Base-by-base conservation (phyloP, 1,139 yeast genomes). In the Kodamaea suecica region DNA sequence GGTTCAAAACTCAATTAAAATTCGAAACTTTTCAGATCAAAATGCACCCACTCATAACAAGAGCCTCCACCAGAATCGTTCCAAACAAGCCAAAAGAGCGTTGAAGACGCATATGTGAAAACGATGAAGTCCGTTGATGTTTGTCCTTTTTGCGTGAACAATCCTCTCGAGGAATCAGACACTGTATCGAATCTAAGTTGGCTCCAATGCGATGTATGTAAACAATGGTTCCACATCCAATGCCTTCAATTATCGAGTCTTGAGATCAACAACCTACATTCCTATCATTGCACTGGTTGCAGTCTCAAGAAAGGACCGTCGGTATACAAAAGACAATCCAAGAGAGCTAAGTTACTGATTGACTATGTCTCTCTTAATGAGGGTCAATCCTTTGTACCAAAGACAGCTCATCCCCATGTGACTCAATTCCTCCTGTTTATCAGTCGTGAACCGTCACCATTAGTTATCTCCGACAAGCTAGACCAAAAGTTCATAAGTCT, bases 331-430 rank as follows among this genome's bases (percentile, higher is more conserved):
- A 63, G 94, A 23, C 70, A 70, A 14, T 83, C 84, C 43, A 70
- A 74, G 19, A 65, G 95, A 26, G 59, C 72, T 10, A 63, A 66
- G 30, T 59, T 67, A 7, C 66, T 67, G 33, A 73, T 87, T 29
- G 95, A 88, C 54, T 88, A 88, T 52, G 80, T 78, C 7, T 95
- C 95, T 0, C 61, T 88, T 47, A 77, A 88, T 51, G 83, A 79
- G 34, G 95, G 95, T 1, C 84, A 80, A 25, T 64, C 72, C 5
- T 70, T 63, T 49, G 70, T 79, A 20, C 74, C 76, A 39, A 69
- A 77, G 42, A 63, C 76, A 33, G 59, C 65, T 27, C 90, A 83
- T 52, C 85, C 86, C 4, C 88, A 84, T 54, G 73, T 78, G 8
- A 57, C 54, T 7, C 39, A 50, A 14, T 69, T 76, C 39, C 44